phyloP scores from a whole-genome alignment of 441 rosid species.

The Isatis lusitanica region DNA sequence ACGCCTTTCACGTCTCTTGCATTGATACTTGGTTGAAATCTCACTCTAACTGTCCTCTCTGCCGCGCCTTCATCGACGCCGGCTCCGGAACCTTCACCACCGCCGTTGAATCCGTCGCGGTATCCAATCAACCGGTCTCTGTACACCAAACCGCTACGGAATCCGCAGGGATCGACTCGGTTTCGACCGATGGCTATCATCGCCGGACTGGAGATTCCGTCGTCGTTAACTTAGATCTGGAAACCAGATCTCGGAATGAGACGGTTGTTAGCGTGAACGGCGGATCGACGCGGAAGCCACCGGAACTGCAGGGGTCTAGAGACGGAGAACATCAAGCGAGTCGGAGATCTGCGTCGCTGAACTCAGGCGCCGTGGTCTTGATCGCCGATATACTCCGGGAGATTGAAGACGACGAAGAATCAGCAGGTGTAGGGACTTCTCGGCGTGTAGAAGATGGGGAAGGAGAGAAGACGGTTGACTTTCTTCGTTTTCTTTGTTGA shows the following conservation, averaged over 20 bases:
- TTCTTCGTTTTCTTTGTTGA: not conserved
- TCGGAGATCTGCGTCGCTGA: conserved; percentile 54
- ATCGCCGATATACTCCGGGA: conserved; percentile 45
- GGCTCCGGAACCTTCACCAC: not conserved
- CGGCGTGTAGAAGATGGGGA: conserved; percentile 33
- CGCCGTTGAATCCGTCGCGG: not conserved
- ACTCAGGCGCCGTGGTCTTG: conserved; percentile 34
- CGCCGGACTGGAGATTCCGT: conserved; percentile 39
- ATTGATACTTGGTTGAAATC: conserved; percentile 83
- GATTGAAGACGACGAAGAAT: conserved; percentile 33
- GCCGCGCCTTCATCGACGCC: conserved; percentile 49
- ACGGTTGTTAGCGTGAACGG: not conserved
- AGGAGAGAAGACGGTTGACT: conserved; percentile 28
- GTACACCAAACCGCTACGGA: not conserved
- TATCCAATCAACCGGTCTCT: not conserved
- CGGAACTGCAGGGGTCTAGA: not conserved
- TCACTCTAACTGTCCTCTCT: conserved; percentile 77
- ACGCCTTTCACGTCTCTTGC: conserved; percentile 76
- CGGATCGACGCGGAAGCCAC: conserved; percentile 31
- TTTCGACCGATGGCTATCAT: not conserved
- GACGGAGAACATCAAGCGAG: conserved; percentile 30
- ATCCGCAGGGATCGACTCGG: not conserved
- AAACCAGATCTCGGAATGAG: conserved; percentile 31
- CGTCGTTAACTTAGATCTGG: conserved; percentile 42
- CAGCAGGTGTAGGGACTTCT: conserved; percentile 12